Base-by-base conservation (phyloP, 768 basidiomycete species). In the Termitomyces titanicus region DNA sequence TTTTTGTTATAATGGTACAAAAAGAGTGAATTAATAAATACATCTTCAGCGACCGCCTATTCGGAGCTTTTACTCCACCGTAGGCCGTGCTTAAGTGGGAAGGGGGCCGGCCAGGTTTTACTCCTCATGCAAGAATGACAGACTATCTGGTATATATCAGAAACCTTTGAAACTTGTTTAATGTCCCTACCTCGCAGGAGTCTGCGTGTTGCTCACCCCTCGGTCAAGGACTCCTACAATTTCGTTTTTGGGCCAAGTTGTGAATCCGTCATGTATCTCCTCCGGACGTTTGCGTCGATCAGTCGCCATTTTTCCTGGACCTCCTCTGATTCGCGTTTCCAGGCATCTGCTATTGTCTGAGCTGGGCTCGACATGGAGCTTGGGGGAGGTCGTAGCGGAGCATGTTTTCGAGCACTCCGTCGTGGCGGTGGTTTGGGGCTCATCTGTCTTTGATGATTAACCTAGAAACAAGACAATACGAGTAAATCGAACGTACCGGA, bases 261-360 rank as follows among this genome's bases (percentile, higher is more conserved):
- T 56, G 70, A 71, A 4, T 74, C 71, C 51, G 71, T 65, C 38
- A 76, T 65, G 64, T 81, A 88, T 48, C 76, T 73, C 62, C 75
- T 68, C 64, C 75, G 79, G 52, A 79, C 75, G 56, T 80, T 79
- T 53, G 77, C 79, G 50, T 81, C 77, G 45, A 73, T 62, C 54
- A 59, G 67, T 54, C 75, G 72, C 88, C 87, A 89, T 58, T 69
- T 74, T 51, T 80, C 78, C 66, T 85, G 79, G 59, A 71, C 81
- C 68, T 86, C 81, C 13, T 66, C 55, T n/a, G 82, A 79, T 68
- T 86, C 83, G 46, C 74, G 70, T 64, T 77, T 80, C 88, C 88
- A 89, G 51, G 83, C 83, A 39, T 84, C 80, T 34, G 83, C 84
- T 66, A 90, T 88, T 27, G 81, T 78, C 58, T 84, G 81, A 4